Evolutionary conservation across 768 basidiomycete species (phyloP), one percentile per base, ranked within the genome.

Genomic region (Suillus tomentosus): DNA sequence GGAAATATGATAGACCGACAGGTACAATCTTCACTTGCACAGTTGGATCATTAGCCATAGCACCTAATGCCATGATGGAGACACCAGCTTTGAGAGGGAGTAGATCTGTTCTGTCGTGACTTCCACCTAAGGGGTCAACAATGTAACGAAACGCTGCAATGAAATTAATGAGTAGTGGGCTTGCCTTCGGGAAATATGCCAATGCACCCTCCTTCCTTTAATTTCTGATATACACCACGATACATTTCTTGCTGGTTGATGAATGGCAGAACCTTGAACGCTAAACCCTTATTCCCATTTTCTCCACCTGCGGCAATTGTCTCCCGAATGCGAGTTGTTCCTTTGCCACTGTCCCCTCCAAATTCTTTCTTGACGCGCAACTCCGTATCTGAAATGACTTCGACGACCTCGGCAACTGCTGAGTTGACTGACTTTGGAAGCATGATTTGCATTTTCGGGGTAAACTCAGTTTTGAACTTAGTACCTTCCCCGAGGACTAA

Each of bases 111-210:
- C 97, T 90, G 77, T 99, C 97, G 76, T 99, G 97, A 64, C 96
- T 98, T 62, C 97, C 97, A 69, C 97, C 96, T 98, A 66, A 59
- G 53, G 22, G 24, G 40, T 11, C 40, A 42, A 42, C 11, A 15
- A 31, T 24, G 27, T 57, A 39, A 57, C 24, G 10, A 43, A 24
- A n/a, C 56, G 22, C 39, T 37, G 15, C 14, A 15, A 48, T 50
- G 17, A 9, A 31, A 65, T 31, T n/a, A 13, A 63, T 54, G 7
- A 55, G 47, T n/a, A 34, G 15, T 31, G 27, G 1, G 64, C 76
- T 63, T 68, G 94, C 96, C 96, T 89, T 99, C 97, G 45, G 97
- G 97, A 73, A 99, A 99, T 67, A 99, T 98, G 54, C 97, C 96
- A 66, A 99, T 96, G 67, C 89, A 88, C 15, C 94, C 94, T 10